Percentiles rank a stretch among this genome's conserved stretches.
Evolutionary conservation across 176 grass and related monocot species (phyloP).

Genomic region (Aegilops sharonensis): DNA sequence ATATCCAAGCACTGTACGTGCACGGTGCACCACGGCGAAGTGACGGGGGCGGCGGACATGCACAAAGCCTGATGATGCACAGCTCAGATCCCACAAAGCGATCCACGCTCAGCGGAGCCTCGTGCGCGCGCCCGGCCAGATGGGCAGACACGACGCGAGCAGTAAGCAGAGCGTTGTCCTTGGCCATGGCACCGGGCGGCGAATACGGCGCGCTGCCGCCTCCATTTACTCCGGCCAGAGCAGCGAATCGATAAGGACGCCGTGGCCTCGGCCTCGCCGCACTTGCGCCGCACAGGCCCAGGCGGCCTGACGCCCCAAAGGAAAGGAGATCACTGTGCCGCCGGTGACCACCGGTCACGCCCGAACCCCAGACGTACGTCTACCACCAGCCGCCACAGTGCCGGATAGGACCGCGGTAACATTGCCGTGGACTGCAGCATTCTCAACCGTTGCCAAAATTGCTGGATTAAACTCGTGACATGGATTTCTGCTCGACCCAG

Average conservation of each 20-base stretch:
- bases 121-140: not conserved
- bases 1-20: not conserved
- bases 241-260: constrained; percentile 10
- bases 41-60: not conserved
- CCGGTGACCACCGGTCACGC: not conserved
- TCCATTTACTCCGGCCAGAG: not conserved
- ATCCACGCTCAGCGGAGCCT: not conserved
- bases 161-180: not conserved
- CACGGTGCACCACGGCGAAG: not conserved
- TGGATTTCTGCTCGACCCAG: not conserved
- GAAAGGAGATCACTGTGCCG: not conserved
- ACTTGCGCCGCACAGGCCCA: not conserved
- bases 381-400: not conserved
- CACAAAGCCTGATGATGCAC: not conserved
- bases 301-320: not conserved
- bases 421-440: too few species aligned
- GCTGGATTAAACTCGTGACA: too few species aligned
- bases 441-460: too few species aligned
- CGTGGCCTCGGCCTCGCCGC: not conserved
- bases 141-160: not conserved
- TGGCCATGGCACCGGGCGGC: not conserved
- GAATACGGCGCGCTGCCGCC: not conserved
- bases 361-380: not conserved
- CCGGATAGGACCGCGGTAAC: not conserved
- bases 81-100: not conserved